These are phyloP conservation scores for Aspergillus olivimuriae DNA, from an alignment of 495 filamentous ascomycete genomes.

Conservation along the genomic window DNA sequence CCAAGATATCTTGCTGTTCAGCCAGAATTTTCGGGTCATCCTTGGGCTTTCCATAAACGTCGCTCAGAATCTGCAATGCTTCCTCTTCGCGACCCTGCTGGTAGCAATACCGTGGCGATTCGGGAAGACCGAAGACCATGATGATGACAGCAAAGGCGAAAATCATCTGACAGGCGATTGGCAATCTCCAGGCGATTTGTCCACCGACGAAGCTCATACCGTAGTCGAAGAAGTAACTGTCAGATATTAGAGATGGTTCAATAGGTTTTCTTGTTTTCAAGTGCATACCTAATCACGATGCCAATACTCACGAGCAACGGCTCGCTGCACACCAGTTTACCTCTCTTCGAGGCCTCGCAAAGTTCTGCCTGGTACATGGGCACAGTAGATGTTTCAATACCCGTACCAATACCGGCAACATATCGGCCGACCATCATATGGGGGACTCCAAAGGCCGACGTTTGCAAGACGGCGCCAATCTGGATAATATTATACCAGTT, in stretches of 20 bases:
- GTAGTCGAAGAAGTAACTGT: slow-evolving; percentile 42
- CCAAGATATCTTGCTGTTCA: slow-evolving; percentile 39
- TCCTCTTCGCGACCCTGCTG: slow-evolving; percentile 39
- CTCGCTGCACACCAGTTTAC: slow-evolving; percentile 39
- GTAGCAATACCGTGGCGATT: slow-evolving; percentile 39
- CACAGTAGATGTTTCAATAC: slow-evolving; percentile 41
- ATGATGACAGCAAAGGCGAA: slow-evolving; percentile 34
- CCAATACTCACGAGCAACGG: slow-evolving; percentile 36
- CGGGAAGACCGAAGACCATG: slow-evolving; percentile 35
- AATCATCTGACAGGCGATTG: slow-evolving; percentile 40
- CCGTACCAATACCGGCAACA: slow-evolving; percentile 45
- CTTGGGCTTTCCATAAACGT: slow-evolving; percentile 37
- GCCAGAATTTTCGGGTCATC: slow-evolving; percentile 36
- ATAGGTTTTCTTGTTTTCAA: no score
- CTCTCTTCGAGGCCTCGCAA: slow-evolving; percentile 35
- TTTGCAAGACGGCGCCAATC: slow-evolving; percentile 39
- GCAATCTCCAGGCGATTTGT: slow-evolving; percentile 40
- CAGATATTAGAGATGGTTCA: no score
- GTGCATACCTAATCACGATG: slow-evolving; percentile 26
- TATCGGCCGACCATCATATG: slow-evolving; percentile 45
- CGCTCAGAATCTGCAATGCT: slow-evolving; percentile 44
- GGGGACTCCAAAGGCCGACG: slow-evolving; percentile 32
- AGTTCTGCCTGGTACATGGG: slow-evolving; percentile 43
- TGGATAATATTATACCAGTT: background rate
- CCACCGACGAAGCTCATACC: slow-evolving; percentile 36